These are phyloP conservation scores for Grammothele lineata DNA, from an alignment of 768 basidiomycete genomes.

Conservation along the genomic window DNA sequence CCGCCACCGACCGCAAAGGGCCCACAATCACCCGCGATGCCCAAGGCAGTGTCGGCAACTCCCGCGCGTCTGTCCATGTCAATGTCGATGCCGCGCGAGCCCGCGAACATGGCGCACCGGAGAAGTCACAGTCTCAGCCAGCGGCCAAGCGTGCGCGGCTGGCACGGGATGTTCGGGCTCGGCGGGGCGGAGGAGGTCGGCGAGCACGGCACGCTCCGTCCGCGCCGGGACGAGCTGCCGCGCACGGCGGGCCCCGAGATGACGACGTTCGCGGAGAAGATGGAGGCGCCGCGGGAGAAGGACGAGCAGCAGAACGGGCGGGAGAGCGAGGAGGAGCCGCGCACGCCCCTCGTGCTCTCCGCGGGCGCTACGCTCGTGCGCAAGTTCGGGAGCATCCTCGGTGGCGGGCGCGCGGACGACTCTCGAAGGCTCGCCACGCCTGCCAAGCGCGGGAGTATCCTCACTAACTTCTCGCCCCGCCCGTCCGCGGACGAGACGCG, in stretches of 20 bases:
- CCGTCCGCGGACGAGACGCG: constrained; percentile 26
- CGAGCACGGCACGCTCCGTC: constrained; percentile 34
- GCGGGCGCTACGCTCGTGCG: constrained; percentile 71
- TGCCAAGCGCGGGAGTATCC: constrained; percentile 47
- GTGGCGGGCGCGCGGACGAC: constrained; percentile 35
- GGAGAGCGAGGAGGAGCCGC: constrained; percentile 31
- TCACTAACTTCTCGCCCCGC: constrained; percentile 36
- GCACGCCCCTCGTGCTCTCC: constrained; percentile 31
- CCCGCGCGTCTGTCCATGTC: constrained; percentile 15
- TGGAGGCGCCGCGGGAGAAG: constrained; percentile 23
- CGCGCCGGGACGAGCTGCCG: constrained; percentile 35
- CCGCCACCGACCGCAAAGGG: constrained; percentile 21
- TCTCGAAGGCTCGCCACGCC: constrained; percentile 34
- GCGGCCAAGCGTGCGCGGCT: constrained; percentile 53
- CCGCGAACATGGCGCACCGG: constrained; percentile 74
- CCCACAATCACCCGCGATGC: constrained; percentile 3
- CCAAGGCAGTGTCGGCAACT: constrained; percentile 20
- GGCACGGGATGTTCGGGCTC: constrained; percentile 58
- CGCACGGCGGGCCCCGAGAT: constrained; percentile 67
- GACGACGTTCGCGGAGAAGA: constrained; percentile 44
- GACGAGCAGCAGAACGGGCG: constrained; percentile 30
- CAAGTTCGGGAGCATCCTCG: constrained; percentile 69
- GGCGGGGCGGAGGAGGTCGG: constrained; percentile 32
- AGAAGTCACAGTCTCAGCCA: constrained; percentile 83
- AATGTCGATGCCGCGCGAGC: constrained; percentile 53